These are phyloP conservation scores for Fragaria vesca DNA, from an alignment of 306 rosid species.

Conservation along the genomic window DNA sequence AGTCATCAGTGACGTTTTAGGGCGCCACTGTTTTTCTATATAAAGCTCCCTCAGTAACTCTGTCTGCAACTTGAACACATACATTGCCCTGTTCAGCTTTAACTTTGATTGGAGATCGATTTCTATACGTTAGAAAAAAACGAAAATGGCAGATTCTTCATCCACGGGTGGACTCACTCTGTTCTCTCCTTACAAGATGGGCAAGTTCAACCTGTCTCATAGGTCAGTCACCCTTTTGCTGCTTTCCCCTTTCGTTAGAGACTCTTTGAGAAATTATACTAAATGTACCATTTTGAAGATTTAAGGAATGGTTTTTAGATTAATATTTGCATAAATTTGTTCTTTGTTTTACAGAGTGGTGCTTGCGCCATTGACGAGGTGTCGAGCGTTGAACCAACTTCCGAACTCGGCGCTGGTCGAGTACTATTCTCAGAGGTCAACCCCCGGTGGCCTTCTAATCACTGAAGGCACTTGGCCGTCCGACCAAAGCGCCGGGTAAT, in stretches of 20 bases:
- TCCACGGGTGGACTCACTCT: slow-evolving; percentile 22
- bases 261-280: no score
- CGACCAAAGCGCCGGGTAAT: slow-evolving; percentile 45
- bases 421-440: slow-evolving; percentile 52
- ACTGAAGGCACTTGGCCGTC: slow-evolving; percentile 52
- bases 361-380: slow-evolving; percentile 62
- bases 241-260: background rate
- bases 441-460: slow-evolving; percentile 51
- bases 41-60: background rate
- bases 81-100: background rate
- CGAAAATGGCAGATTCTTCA: slow-evolving; percentile 42
- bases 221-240: slow-evolving; percentile 36
- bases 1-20: background rate
- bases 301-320: background rate
- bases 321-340: background rate
- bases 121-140: background rate
- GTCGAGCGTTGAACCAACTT: slow-evolving; percentile 48
- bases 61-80: background rate
- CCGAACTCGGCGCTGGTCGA: slow-evolving; percentile 39
- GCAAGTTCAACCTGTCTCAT: slow-evolving; percentile 67
- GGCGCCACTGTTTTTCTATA: background rate
- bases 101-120: background rate
- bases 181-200: slow-evolving; percentile 73
- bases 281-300: background rate
- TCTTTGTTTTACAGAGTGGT: slow-evolving; percentile 42